Percentiles rank a stretch among this genome's conserved stretches.
phyloP scores from a whole-genome alignment of 2,329 filamentous ascomycete genomes.

The Pyricularia grisea region DNA sequence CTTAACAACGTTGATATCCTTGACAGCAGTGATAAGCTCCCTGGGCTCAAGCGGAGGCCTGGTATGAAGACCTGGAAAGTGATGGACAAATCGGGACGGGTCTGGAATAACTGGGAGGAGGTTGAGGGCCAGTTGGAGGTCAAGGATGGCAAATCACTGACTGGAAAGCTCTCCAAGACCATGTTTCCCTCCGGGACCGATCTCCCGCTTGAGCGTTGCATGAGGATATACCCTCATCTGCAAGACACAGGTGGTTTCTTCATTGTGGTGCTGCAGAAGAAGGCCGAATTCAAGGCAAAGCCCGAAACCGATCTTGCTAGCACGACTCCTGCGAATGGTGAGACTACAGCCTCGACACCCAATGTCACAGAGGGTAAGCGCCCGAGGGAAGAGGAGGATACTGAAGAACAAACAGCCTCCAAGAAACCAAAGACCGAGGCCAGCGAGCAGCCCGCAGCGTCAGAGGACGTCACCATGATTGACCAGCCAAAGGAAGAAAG shows the following conservation, averaged over 20 bases:
- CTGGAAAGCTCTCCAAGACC: slow-evolving; percentile 62
- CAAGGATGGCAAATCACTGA: slow-evolving; percentile 41
- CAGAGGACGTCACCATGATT: background rate
- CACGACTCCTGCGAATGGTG: slow-evolving; percentile 8
- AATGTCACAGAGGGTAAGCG: slow-evolving; percentile 21
- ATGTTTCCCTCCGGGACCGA: slow-evolving; percentile 54
- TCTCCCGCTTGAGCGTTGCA: slow-evolving; percentile 79
- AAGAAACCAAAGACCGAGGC: slow-evolving; percentile 33
- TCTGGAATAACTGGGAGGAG: slow-evolving; percentile 76
- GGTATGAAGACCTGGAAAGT: slow-evolving; percentile 81
- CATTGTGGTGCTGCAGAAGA: slow-evolving; percentile 90
- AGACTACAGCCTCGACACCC: slow-evolving; percentile 8
- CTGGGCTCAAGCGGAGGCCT: slow-evolving; percentile 63
- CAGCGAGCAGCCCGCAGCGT: background rate
- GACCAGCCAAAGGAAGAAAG: slow-evolving; percentile 11
- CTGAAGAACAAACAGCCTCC: slow-evolving; percentile 21
- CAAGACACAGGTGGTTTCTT: slow-evolving; percentile 98
- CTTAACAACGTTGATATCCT: slow-evolving; percentile 71
- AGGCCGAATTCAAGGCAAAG: slow-evolving; percentile 70
- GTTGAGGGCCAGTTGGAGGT: slow-evolving; percentile 59
- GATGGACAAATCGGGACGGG: slow-evolving; percentile 73
- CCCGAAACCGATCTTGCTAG: slow-evolving; percentile 47
- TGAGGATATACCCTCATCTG: slow-evolving; percentile 88
- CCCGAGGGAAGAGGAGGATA: slow-evolving; percentile 18
- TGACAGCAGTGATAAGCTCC: slow-evolving; percentile 71